Base-by-base conservation (phyloP, 257 asterid genomes). In the Handroanthus guayacan region DNA sequence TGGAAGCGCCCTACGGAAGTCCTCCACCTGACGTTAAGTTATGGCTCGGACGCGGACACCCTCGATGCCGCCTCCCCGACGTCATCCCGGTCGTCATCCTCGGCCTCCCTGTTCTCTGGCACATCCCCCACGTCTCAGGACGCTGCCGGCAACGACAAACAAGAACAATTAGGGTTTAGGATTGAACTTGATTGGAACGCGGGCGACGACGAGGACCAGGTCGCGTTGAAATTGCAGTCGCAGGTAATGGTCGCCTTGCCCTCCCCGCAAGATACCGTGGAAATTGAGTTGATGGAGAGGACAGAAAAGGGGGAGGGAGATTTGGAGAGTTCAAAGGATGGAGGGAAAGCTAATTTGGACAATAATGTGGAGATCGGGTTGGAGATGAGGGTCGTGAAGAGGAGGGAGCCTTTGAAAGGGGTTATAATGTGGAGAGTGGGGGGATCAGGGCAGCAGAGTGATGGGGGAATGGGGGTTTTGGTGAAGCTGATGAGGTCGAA, bases 161-260 rank as follows among this genome's bases (percentile, higher is more conserved):
- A 66, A 18, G 96, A 85, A 0, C 85, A 77, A 48, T 74, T 82
- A 67, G 89, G 86, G 80, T 79, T 84, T 89, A 75, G 96, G 93
- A 85, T 95, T 82, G 97, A 93, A 18, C 88, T 95, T 17, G 97
- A 95, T 51, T 91, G 98, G 97, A 91, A 87, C 66, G 90, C 93
- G 9, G 95, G 88, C 8, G 98, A 91, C 37, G 98, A 91, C 54
- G 98, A 95, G 86, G 99, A 95, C 86, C 98, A 95, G 62, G 87
- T 88, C 68, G 97, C 96, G 57, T 83, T 95, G 79, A 89, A 89
- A 80, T 83, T 95, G 57, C 99, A 93, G 83, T 95, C 99, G 20
- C 97, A 91, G 92, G 99, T 93, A 3, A 91, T 93, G 98, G 88
- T 95, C 78, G 97, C 99, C 39, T 79, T 95, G 91, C 99, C 98